A percentile compares a stretch with the other conserved stretches of the same genome.
Conservation (phyloP, 1,284 basidiomycete genomes). For the Tylopilus sp. region DNA sequence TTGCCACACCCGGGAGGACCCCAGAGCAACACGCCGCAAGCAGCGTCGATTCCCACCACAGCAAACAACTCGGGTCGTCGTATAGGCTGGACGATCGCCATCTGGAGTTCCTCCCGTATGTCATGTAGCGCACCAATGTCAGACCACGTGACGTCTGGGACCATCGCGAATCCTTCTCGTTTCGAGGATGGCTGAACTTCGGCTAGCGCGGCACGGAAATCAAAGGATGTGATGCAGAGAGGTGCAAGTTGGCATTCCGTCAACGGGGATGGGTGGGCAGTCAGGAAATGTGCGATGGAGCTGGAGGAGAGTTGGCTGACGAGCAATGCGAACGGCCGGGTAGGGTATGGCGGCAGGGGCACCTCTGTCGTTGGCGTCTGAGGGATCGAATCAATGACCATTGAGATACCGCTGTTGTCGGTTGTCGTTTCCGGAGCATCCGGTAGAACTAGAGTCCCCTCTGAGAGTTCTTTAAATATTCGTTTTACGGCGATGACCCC, state of each 20-base stretch:
- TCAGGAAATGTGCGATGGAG: slow-evolving; percentile 87
- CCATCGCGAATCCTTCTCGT: slow-evolving; percentile 95
- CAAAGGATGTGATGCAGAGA: slow-evolving; percentile 72
- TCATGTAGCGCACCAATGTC: slow-evolving; percentile 89
- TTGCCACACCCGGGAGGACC: slow-evolving; percentile 98
- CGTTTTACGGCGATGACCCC: slow-evolving; percentile 95
- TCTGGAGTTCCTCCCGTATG: slow-evolving; percentile 88
- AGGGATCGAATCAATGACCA: slow-evolving; percentile 46
- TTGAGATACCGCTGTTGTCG: slow-evolving; percentile 38
- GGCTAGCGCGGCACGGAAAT: slow-evolving; percentile 77
- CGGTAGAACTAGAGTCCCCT: slow-evolving; percentile 58
- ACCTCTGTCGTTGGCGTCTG: slow-evolving; percentile 20
- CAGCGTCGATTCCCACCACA: slow-evolving; percentile 79
- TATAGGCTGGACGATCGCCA: slow-evolving; percentile 97
- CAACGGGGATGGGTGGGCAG: slow-evolving; percentile 77
- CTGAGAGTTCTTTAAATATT: slow-evolving; percentile 82
- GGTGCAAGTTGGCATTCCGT: slow-evolving; percentile 73
- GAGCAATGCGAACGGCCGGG: slow-evolving; percentile 43
- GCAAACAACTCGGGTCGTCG: slow-evolving; percentile 84
- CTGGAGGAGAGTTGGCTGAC: slow-evolving; percentile 45
- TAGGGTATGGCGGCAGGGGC: slow-evolving; percentile 6
- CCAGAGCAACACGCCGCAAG: slow-evolving; percentile 94
- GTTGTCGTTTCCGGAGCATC: slow-evolving; percentile 23
- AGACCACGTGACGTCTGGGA: slow-evolving; percentile 92
- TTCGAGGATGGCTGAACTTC: slow-evolving; percentile 94